Percentiles rank a stretch among this genome's conserved stretches.
phyloP scores from a whole-genome alignment of 2,329 filamentous ascomycete genomes.

The Paecilomyces variotii region DNA sequence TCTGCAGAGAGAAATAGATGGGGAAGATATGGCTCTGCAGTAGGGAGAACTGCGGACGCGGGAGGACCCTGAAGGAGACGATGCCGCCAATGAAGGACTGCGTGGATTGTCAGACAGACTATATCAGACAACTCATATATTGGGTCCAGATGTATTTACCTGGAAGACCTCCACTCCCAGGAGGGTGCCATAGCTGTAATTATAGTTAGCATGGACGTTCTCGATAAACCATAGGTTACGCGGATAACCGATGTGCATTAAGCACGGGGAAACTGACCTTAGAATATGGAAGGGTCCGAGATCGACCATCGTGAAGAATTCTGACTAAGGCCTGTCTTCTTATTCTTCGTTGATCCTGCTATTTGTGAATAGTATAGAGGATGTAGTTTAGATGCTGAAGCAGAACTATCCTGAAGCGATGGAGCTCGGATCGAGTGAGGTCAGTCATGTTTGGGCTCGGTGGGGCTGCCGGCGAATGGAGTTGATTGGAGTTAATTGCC shows the following conservation, averaged over 20 bases:
- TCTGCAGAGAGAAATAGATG: constrained; percentile 81
- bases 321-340: neutral
- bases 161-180: constrained; percentile 84
- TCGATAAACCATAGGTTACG: neutral
- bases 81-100: constrained; percentile 68
- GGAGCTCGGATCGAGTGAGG: constrained; percentile 5
- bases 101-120: constrained; percentile 2
- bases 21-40: constrained; percentile 72
- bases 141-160: constrained; percentile 32
- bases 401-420: neutral
- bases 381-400: neutral
- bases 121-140: neutral
- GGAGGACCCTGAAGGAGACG: constrained; percentile 66
- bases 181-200: constrained; percentile 70
- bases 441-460: constrained; percentile 3
- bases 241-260: neutral
- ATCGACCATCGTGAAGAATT: constrained; percentile 5
- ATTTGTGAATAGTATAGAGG: neutral
- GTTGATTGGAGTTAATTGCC: neutral
- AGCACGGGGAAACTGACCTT: constrained; percentile 10
- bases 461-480: neutral
- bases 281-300: constrained; percentile 12
- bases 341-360: neutral
- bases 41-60: constrained; percentile 70
- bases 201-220: neutral